phyloP scores from a whole-genome alignment of 352 stramenopile genomes.

The Pythium insidiosum region DNA sequence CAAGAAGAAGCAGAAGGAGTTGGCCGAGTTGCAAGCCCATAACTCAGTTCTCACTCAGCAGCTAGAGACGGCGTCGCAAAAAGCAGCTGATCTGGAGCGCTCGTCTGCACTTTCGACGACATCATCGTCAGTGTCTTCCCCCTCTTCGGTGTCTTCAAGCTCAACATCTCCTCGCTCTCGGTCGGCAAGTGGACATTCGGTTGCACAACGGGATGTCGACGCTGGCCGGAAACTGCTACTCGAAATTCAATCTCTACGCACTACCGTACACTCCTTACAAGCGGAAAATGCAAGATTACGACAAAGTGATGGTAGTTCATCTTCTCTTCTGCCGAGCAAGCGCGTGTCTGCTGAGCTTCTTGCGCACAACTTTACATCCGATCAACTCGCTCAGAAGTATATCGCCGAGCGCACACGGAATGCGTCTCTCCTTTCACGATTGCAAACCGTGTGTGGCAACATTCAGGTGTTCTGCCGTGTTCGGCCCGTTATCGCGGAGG shows the following conservation, averaged over 20 bases:
- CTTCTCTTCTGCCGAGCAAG: slow-evolving; percentile 25
- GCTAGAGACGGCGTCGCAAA: slow-evolving; percentile 39
- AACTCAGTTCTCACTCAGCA: slow-evolving; percentile 44
- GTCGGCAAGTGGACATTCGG: too few relatives aligned
- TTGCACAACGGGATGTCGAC: too few relatives aligned
- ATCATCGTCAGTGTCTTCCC: slow-evolving; percentile 1
- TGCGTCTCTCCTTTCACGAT: slow-evolving; percentile 61
- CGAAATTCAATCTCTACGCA: slow-evolving; percentile 52
- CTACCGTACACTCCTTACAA: slow-evolving; percentile 36
- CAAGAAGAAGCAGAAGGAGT: slow-evolving; percentile 42
- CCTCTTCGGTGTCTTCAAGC: slow-evolving; percentile 11
- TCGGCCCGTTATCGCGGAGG: slow-evolving; percentile 73
- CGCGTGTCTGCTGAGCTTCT: slow-evolving; percentile 57
- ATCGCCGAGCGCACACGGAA: slow-evolving; percentile 78
- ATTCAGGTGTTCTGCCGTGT: slow-evolving; percentile 93
- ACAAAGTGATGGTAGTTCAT: slow-evolving; percentile 32
- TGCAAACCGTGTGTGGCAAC: slow-evolving; percentile 88
- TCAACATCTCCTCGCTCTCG: slow-evolving; percentile 10
- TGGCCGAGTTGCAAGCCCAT: slow-evolving; percentile 38
- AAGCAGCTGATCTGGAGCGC: slow-evolving; percentile 34
- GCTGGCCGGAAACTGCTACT: too few relatives aligned
- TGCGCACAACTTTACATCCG: slow-evolving; percentile 49
- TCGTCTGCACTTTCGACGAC: slow-evolving; percentile 24
- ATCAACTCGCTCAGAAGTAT: slow-evolving; percentile 83
- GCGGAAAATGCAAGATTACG: slow-evolving; percentile 50